Percentiles rank a stretch among this genome's conserved stretches.
Conservation (phyloP, 768 basidiomycete genomes). For the Kwoniella dejecticola region DNA sequence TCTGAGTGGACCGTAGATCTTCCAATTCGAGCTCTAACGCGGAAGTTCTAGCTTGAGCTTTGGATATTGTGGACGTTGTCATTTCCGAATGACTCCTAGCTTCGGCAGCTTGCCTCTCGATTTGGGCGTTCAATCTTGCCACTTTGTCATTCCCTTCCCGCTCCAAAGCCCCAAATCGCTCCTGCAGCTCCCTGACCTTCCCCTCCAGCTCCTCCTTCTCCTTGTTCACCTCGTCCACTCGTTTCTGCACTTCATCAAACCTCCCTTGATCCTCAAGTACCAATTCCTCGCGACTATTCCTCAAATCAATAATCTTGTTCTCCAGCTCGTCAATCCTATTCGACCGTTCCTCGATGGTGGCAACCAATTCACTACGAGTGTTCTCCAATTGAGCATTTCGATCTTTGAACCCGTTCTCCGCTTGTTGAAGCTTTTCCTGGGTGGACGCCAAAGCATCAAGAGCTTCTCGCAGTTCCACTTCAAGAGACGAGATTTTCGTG, state of each 20-base stretch:
- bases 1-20: background rate
- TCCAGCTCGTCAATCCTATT: conserved; percentile 41
- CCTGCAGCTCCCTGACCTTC: background rate
- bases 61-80: background rate
- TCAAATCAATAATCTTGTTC: conserved; percentile 36
- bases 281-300: conserved; percentile 42
- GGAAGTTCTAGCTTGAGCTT: background rate
- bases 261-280: conserved; percentile 39
- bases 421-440: conserved; percentile 4
- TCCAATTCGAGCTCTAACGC: conserved; percentile 15
- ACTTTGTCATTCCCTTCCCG: conserved; percentile 5
- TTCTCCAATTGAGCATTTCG: conserved; percentile 31
- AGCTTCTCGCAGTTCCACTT: conserved; percentile 2
- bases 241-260: conserved; percentile 19
- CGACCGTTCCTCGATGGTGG: conserved; percentile 30
- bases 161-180: background rate
- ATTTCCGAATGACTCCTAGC: background rate
- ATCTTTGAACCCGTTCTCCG: conserved; percentile 25
- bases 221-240: background rate
- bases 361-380: conserved; percentile 34
- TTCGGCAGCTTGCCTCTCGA: background rate
- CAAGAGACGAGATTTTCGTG: conserved; percentile 4
- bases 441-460: conserved; percentile 10
- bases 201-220: conserved; percentile 7
- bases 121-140: background rate